Base-by-base conservation (phyloP, 2,329 filamentous ascomycete species). In the Chaetomium strumarium region DNA sequence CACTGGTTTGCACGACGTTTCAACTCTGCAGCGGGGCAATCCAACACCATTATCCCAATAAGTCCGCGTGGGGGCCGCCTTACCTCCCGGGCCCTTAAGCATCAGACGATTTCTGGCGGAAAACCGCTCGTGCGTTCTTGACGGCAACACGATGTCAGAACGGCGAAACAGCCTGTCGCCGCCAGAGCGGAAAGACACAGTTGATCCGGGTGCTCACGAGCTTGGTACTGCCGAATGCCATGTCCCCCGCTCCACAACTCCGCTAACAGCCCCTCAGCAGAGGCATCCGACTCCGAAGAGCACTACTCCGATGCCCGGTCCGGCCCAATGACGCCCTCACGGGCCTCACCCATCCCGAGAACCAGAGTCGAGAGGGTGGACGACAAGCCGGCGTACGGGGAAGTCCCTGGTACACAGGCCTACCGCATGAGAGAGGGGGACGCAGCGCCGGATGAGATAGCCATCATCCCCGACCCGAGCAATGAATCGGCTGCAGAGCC, bases 271-370 rank as follows among this genome's bases (percentile, higher is more conserved):
- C 16, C 19, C 37, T 34, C 31, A 55, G 67, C 66, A 69, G 78
- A 78, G 55, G 73, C 72, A 30, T 84, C 82, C 45, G 83, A 85
- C 57, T 84, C 81, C 29, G 83, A 86, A 42, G 83, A 86, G 60
- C 83, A 86, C 68, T 86, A 84, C 67, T 85, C 80, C 46, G 83
- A 86, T 65, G 83, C 83, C 33, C 79, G 79, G 50, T 83, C 81
- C 33, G 75, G 68, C 20, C 51, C 72, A 64, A 53, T 68, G 62
- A 59, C 78, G 68, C 64, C 72, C 69, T 9, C 69, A 29, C 51
- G 67, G 38, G 67, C 64, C 56, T 78, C 78, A 13, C 77, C 80
- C 17, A 76, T 83, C 49, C 81, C 80, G n/a, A 75, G 72, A 56
- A 81, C 78, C 20, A 70, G 79, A 49, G 74, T 83, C 33, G 79